Conservation (phyloP, 2,329 filamentous ascomycete species). For the Lojkania enalia region DNA sequence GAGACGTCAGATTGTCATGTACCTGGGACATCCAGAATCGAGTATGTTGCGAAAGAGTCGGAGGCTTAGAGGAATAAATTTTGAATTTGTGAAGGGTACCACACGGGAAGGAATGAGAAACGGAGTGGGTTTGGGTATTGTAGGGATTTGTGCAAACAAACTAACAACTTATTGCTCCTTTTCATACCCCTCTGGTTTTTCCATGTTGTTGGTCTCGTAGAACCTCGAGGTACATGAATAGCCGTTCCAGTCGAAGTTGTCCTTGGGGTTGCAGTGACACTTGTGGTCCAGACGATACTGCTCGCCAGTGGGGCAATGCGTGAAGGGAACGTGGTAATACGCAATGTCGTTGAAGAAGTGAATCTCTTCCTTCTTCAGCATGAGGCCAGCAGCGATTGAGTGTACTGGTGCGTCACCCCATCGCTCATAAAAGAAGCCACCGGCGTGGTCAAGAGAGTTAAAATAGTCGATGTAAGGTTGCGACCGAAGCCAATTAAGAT, state of each 20-base stretch:
- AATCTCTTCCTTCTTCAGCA: slow-evolving; percentile 89
- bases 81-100: neutral
- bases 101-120: slow-evolving; percentile 4
- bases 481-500: slow-evolving; percentile 89
- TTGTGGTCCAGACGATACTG: slow-evolving; percentile 80
- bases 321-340: slow-evolving; percentile 97
- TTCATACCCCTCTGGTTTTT: slow-evolving; percentile 86
- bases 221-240: slow-evolving; percentile 91
- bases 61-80: neutral
- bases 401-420: slow-evolving; percentile 98
- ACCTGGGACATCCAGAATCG: neutral
- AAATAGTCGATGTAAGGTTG: slow-evolving; percentile 91
- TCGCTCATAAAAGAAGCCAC: slow-evolving; percentile 98
- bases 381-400: slow-evolving; percentile 87
- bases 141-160: slow-evolving; percentile 15
- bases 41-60: neutral
- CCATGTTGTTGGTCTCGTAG: slow-evolving; percentile 78
- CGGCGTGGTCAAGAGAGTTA: slow-evolving; percentile 80
- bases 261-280: slow-evolving; percentile 91
- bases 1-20: slow-evolving; percentile 27
- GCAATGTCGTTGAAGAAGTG: slow-evolving; percentile 99
- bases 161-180: slow-evolving; percentile 56
- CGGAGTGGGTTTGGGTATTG: neutral
- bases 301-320: slow-evolving; percentile 92
- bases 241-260: slow-evolving; percentile 99